Percentiles rank a stretch among this genome's conserved stretches.
phyloP scores from a whole-genome alignment of 1,139 yeast genomes.

The Lodderomyces theae region DNA sequence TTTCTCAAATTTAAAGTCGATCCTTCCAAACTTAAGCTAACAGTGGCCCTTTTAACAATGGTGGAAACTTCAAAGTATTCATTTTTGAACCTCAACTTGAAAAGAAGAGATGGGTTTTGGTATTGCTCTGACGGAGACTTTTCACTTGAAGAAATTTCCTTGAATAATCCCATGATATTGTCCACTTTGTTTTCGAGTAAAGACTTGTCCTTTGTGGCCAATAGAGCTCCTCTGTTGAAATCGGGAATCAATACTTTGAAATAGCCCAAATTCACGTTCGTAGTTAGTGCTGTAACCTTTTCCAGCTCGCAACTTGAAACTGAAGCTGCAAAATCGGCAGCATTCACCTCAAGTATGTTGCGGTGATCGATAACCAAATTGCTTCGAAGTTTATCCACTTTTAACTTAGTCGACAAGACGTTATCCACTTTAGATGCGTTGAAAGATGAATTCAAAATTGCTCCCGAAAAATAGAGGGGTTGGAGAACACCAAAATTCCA shows the following conservation, averaged over 20 bases:
- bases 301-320: slow-evolving; percentile 16
- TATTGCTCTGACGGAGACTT: background rate
- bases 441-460: slow-evolving; percentile 4
- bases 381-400: slow-evolving; percentile 8
- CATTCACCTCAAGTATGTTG: slow-evolving; percentile 27
- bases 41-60: slow-evolving; percentile 29
- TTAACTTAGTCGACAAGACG: slow-evolving; percentile 1
- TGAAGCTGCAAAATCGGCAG: slow-evolving; percentile 24
- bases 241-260: slow-evolving; percentile 33
- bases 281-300: slow-evolving; percentile 19
- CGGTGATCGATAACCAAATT: slow-evolving; percentile 8
- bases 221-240: slow-evolving; percentile 22
- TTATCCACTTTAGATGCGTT: slow-evolving; percentile 1
- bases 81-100: slow-evolving; percentile 28
- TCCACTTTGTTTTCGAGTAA: slow-evolving; percentile 9
- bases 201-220: slow-evolving; percentile 16
- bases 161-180: background rate
- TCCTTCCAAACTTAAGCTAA: slow-evolving; percentile 34
- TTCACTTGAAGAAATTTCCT: background rate
- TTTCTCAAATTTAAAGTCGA: slow-evolving; percentile 22
- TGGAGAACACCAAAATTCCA: slow-evolving; percentile 22
- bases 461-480: slow-evolving; percentile 15
- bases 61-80: slow-evolving; percentile 40
- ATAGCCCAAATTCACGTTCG: slow-evolving; percentile 30
- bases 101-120: slow-evolving; percentile 16